Evolutionary conservation across 768 basidiomycete genomes (phyloP), one percentile per base, ranked within the genome.

Genomic region (Leccinum imitatum): DNA sequence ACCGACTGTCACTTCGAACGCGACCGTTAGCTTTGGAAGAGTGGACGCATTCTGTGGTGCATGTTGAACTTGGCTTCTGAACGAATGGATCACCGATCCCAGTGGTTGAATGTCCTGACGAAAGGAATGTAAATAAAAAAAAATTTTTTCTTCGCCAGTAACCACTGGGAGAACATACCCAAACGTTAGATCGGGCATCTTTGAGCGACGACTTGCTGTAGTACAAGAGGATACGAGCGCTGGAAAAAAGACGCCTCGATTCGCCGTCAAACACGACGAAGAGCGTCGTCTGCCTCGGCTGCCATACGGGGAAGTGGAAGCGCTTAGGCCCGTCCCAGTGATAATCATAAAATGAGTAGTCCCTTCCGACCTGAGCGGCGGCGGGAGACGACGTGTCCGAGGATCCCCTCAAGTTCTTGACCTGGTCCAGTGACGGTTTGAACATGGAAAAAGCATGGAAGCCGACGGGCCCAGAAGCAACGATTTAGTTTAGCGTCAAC

Each of bases 241-340:
- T 46, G 23, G 68, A 69, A 55, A 69, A 69, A 23, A 65, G 57
- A 47, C 50, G 59, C n/a, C 61, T 65, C 7, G 68, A 68, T 54
- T 53, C 55, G 19, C 61, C 60, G 19, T 70, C 68, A 37, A 70
- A 67, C 41, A 70, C 61, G 1, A 67, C 65, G 35, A 55, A 44
- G 10, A 69, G 59, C 7, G 68, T 65, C 11, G 68, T 69, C 53
- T 65, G 65, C 25, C 66, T 62, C 10, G 68, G 68, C 21, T 70
- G 63, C 68, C 68, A 63, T 15, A 67, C 65, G 4, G 65, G 65
- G 48, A 70, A 37, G 17, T 65, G 61, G 11, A 25, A 14, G 8
- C 68, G 63, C 46, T 54, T 70, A 7, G 68, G 68, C 23, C 66
- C 68, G 17, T 70, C 61, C 68, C 65, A 69, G 44, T 70, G 54